A percentile compares a stretch with the other conserved stretches of the same genome.
phyloP scores from a whole-genome alignment of 192 early-diverging fungal genomes.

The Gigaspora rosea region DNA sequence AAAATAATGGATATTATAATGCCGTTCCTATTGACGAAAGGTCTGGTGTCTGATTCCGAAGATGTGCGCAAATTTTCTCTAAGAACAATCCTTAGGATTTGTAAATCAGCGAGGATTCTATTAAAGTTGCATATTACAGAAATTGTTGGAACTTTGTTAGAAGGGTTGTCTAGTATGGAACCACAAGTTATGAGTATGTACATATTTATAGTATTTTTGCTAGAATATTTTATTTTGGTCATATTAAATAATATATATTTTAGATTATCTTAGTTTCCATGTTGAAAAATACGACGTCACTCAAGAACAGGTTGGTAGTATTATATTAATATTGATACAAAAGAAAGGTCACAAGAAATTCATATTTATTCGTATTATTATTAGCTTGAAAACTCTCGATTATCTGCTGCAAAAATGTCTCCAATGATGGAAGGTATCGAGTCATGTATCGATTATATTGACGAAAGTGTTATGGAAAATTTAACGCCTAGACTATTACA shows the following conservation, averaged over 20 bases:
- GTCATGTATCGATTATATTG: slow-evolving; percentile 73
- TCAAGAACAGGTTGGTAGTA: slow-evolving; percentile 61
- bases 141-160: slow-evolving; percentile 77
- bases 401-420: slow-evolving; percentile 82
- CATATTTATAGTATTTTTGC: neutral
- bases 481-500: slow-evolving; percentile 70
- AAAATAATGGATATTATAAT: slow-evolving; percentile 81
- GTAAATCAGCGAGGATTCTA: slow-evolving; percentile 72
- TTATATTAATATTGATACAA: neutral
- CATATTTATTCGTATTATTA: neutral
- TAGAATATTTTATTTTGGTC: neutral
- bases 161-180: slow-evolving; percentile 79
- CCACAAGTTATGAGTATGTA: slow-evolving; percentile 63
- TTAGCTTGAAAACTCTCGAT: slow-evolving; percentile 72
- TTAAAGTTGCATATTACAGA: slow-evolving; percentile 73
- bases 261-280: slow-evolving; percentile 88
- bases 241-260: neutral
- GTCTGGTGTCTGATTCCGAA: slow-evolving; percentile 77
- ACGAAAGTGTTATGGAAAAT: slow-evolving; percentile 62
- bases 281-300: slow-evolving; percentile 83
- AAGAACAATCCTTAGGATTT: slow-evolving; percentile 78
- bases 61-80: slow-evolving; percentile 86
- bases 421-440: slow-evolving; percentile 95
- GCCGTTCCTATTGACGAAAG: slow-evolving; percentile 81
- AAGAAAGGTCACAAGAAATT: neutral